Evolutionary conservation across 2,329 filamentous ascomycete genomes (phyloP).

Genomic region (Harringtonia aguacate): DNA sequence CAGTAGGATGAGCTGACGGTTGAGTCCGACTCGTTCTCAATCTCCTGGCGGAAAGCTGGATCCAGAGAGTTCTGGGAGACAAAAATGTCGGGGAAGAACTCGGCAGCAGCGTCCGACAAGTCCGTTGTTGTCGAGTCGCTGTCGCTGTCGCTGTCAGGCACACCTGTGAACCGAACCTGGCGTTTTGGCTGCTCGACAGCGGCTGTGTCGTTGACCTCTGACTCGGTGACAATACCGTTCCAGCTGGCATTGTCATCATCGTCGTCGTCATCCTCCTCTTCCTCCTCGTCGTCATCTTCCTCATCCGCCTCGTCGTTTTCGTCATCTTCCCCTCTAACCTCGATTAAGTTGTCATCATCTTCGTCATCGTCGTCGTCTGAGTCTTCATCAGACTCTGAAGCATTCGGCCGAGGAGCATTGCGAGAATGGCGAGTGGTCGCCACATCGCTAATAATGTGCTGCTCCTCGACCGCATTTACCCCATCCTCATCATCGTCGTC

Average conservation of each 20-base stretch:
- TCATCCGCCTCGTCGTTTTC: constrained; percentile 27
- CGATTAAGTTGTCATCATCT: constrained; percentile 28
- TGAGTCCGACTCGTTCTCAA: constrained; percentile 55
- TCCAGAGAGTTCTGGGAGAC: constrained; percentile 64
- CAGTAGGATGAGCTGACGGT: constrained; percentile 51
- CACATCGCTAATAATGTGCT: constrained; percentile 50
- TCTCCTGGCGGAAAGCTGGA: constrained; percentile 60
- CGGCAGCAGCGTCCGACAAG: constrained; percentile 48
- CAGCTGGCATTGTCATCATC: constrained; percentile 26
- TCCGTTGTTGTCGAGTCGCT: constrained; percentile 48
- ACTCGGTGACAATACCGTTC: constrained; percentile 31
- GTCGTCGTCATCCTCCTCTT: constrained; percentile 27
- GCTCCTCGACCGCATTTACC: constrained; percentile 68
- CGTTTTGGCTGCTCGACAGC: constrained; percentile 31
- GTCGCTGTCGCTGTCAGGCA: constrained; percentile 57
- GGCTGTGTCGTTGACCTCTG: constrained; percentile 17
- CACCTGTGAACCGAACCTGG: constrained; percentile 64
- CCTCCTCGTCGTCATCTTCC: constrained; percentile 25
- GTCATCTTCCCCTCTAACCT: constrained; percentile 25
- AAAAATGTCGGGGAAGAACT: constrained; percentile 70
- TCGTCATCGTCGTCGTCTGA: constrained; percentile 18
- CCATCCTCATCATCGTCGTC: constrained; percentile 70
- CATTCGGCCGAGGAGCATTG: constrained; percentile 38
- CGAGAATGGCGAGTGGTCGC: constrained; percentile 24
- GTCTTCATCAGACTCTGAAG: constrained; percentile 19